Conservation (phyloP, 495 filamentous ascomycete genomes). For the Neurospora sp. region DNA sequence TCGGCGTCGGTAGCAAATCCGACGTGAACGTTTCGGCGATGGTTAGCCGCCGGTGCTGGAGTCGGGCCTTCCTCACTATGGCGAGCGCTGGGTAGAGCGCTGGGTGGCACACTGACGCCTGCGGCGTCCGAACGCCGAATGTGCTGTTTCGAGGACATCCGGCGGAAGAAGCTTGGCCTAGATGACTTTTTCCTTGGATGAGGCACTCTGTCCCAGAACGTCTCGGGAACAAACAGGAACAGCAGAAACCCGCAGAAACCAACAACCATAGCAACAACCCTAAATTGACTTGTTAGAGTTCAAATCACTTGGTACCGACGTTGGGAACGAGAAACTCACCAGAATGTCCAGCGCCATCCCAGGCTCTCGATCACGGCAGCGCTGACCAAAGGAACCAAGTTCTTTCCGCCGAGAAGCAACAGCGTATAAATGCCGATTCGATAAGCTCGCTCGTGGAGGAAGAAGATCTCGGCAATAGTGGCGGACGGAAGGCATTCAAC, state of each 20-base stretch:
- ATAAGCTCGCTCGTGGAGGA: conserved; percentile 88
- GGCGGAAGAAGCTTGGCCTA: conserved; percentile 30
- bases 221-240: conserved; percentile 91
- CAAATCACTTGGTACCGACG: not conserved
- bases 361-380: conserved; percentile 71
- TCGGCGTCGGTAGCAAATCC: conserved; percentile 38
- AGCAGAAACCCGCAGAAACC: conserved; percentile 62
- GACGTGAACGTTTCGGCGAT: conserved; percentile 31
- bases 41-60: conserved; percentile 5
- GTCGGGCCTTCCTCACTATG: not conserved
- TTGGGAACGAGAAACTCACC: conserved; percentile 37
- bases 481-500: conserved; percentile 94
- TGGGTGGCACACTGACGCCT: not conserved
- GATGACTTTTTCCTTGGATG: conserved; percentile 35
- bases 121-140: conserved; percentile 1
- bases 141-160: conserved; percentile 26
- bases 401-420: conserved; percentile 84
- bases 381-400: conserved; percentile 78
- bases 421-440: conserved; percentile 94
- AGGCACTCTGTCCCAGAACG: conserved; percentile 89
- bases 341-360: conserved; percentile 90
- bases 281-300: conserved; percentile 23
- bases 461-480: conserved; percentile 94
- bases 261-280: conserved; percentile 80
- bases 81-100: not conserved